phyloP scores from a whole-genome alignment of 2,329 filamentous ascomycete genomes.

The Claviceps africana region DNA sequence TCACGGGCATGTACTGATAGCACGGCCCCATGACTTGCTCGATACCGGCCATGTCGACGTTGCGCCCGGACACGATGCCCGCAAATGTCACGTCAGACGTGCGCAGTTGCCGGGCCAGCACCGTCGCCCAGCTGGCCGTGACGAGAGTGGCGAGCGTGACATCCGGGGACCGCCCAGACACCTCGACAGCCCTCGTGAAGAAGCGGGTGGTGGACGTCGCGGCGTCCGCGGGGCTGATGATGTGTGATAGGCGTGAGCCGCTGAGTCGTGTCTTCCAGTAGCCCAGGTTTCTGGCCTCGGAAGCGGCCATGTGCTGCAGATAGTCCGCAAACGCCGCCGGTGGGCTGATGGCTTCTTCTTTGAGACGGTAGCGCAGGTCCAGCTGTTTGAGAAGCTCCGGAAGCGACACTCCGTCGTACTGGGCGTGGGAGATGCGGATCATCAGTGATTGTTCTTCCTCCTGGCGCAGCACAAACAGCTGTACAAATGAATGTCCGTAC shows the following conservation, averaged over 20 bases:
- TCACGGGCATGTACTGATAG: slow-evolving; percentile 17
- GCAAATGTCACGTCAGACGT: slow-evolving; percentile 14
- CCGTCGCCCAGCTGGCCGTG: slow-evolving; percentile 15
- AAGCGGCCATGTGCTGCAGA: slow-evolving; percentile 29
- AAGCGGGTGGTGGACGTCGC: slow-evolving; percentile 10
- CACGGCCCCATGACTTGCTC: slow-evolving; percentile 16
- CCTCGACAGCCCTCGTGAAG: slow-evolving; percentile 14
- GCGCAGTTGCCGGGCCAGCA: slow-evolving; percentile 10
- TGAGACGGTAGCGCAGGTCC: slow-evolving; percentile 30
- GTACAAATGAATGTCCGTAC: slow-evolving; percentile 40
- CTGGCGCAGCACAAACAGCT: slow-evolving; percentile 46
- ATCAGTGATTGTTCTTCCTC: slow-evolving; percentile 16
- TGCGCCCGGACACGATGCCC: slow-evolving; percentile 15
- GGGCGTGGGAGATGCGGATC: background rate
- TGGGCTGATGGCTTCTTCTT: slow-evolving; percentile 15
- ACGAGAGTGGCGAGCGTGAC: slow-evolving; percentile 15
- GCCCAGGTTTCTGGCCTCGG: slow-evolving; percentile 26
- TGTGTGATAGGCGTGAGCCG: slow-evolving; percentile 34
- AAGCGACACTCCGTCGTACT: background rate
- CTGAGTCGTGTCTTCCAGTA: slow-evolving; percentile 49
- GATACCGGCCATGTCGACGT: slow-evolving; percentile 10
- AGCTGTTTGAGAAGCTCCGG: slow-evolving; percentile 44
- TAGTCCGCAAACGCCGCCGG: slow-evolving; percentile 31
- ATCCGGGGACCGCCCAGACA: slow-evolving; percentile 11
- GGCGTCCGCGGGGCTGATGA: slow-evolving; percentile 8